A percentile compares a stretch with the other conserved stretches of the same genome.
Evolutionary conservation across 2,329 filamentous ascomycete genomes (phyloP).

Genomic region (Dactylellina leptospora): DNA sequence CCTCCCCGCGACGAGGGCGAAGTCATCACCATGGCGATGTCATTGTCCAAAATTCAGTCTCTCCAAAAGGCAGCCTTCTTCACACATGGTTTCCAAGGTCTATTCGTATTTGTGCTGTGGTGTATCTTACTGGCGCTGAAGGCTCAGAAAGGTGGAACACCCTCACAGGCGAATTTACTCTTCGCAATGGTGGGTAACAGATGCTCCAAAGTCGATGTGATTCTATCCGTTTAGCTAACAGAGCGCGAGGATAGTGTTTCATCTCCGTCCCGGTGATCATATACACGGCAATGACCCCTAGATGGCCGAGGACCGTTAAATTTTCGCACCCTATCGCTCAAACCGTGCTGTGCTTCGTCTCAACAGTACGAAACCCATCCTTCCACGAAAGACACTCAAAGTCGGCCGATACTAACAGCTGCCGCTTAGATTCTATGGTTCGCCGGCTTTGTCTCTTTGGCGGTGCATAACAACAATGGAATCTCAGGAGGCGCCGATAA

Average conservation of each 20-base stretch:
- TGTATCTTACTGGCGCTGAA: constrained; percentile 40
- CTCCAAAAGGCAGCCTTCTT: constrained; percentile 48
- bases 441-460: constrained; percentile 72
- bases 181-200: constrained; percentile 42
- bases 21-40: constrained; percentile 44
- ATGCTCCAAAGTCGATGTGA: neutral
- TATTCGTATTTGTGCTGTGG: constrained; percentile 40
- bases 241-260: constrained; percentile 67
- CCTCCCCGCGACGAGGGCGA: constrained; percentile 10
- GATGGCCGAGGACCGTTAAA: constrained; percentile 70
- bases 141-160: constrained; percentile 41
- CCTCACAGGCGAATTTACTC: constrained; percentile 31
- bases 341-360: constrained; percentile 63
- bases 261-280: constrained; percentile 71
- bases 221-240: constrained; percentile 1
- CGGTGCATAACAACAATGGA: constrained; percentile 68
- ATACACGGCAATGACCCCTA: constrained; percentile 72
- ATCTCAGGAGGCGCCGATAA: constrained; percentile 54
- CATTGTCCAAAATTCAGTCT: constrained; percentile 35
- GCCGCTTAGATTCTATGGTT: constrained; percentile 68
- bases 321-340: constrained; percentile 72
- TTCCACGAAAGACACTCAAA: neutral
- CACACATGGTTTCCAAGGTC: constrained; percentile 47
- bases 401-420: neutral
- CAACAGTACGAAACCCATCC: constrained; percentile 17